These are phyloP conservation scores for Phytophthora pseudosyringae DNA, from an alignment of 352 stramenopile species.

Conservation along the genomic window DNA sequence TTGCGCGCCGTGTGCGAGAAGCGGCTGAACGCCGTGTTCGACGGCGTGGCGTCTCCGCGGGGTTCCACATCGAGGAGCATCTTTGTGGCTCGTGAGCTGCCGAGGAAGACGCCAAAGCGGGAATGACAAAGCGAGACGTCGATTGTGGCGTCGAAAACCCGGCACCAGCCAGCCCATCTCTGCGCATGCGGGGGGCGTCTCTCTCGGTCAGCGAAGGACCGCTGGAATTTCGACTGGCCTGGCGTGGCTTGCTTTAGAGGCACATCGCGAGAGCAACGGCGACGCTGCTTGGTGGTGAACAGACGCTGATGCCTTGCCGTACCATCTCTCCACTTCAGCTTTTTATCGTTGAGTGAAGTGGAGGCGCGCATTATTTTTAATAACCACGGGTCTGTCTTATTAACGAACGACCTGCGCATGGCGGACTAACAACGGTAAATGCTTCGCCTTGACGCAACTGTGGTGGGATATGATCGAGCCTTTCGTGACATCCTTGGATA, in stretches of 20 bases:
- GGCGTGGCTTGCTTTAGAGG: constrained; percentile 1
- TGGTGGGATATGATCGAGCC: no score
- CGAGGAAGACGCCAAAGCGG: constrained; percentile 6
- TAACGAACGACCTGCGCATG: no score
- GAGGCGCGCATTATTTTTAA: no score
- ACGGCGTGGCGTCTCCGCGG: constrained; percentile 1
- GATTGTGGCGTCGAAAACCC: constrained; percentile 16
- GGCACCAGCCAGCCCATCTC: not conserved
- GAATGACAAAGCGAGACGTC: constrained; percentile 3
- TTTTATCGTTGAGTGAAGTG: not conserved
- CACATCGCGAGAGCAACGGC: not conserved
- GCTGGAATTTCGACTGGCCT: constrained; percentile 7
- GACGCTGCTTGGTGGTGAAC: constrained; percentile 1
- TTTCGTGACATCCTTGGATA: no score
- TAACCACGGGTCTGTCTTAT: no score
- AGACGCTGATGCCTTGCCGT: not conserved
- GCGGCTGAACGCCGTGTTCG: constrained; percentile 12
- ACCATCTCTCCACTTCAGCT: constrained; percentile 17
- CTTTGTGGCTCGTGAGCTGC: not conserved
- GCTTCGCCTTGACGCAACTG: no score
- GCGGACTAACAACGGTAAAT: no score
- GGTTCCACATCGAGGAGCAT: constrained; percentile 12
- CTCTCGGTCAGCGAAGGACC: constrained; percentile 6
- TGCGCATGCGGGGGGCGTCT: constrained; percentile 11
- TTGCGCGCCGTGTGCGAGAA: constrained; percentile 12